Evolutionary conservation across 495 filamentous ascomycete species (phyloP).

Genomic region (Aspergillus carlsbadensis): DNA sequence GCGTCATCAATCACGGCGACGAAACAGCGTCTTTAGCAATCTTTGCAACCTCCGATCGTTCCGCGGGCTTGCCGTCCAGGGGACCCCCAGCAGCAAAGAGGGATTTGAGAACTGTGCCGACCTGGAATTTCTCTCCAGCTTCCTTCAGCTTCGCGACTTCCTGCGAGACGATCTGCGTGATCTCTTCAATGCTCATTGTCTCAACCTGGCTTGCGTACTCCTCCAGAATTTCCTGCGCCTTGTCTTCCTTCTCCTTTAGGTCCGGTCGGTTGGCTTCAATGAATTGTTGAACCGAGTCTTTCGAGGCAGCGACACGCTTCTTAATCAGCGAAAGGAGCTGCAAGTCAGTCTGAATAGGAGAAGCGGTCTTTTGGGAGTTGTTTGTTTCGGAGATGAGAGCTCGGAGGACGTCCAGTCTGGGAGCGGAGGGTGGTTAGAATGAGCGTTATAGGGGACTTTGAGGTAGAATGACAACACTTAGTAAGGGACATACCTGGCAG

Average conservation of each 20-base stretch:
- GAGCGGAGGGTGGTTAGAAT: not conserved
- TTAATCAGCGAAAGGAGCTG: conserved; percentile 58
- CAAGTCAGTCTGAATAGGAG: conserved; percentile 57
- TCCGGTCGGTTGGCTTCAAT: conserved; percentile 50
- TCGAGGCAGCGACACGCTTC: conserved; percentile 49
- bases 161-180: conserved; percentile 43
- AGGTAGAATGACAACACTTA: not conserved
- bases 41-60: conserved; percentile 46
- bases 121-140: conserved; percentile 40
- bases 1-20: conserved; percentile 8
- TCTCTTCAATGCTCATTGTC: conserved; percentile 48
- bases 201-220: conserved; percentile 56
- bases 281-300: conserved; percentile 54
- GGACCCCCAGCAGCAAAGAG: conserved; percentile 47
- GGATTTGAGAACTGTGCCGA: conserved; percentile 48
- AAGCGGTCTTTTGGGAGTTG: conserved; percentile 58
- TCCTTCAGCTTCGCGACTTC: conserved; percentile 44
- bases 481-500: conserved; percentile 36
- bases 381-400: conserved; percentile 61
- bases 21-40: conserved; percentile 44
- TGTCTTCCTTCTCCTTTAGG: conserved; percentile 57
- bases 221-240: conserved; percentile 53
- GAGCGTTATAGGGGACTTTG: not conserved
- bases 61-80: conserved; percentile 54
- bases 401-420: conserved; percentile 57